Evolutionary conservation across 495 filamentous ascomycete species (phyloP).

Genomic region (Darksidea phi): DNA sequence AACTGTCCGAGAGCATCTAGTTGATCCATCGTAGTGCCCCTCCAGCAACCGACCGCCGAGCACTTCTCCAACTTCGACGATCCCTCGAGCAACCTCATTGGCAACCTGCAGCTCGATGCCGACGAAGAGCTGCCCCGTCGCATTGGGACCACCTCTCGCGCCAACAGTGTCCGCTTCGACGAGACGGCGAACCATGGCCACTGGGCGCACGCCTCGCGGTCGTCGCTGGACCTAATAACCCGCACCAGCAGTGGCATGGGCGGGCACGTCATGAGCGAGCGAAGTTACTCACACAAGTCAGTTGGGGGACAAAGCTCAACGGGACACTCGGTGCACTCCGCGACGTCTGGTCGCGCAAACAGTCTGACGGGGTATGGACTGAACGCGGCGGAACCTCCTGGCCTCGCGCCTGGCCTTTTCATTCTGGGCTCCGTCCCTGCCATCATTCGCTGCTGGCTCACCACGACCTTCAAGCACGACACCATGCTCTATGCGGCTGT

Average conservation of each 20-base stretch:
- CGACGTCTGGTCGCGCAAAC: constrained; percentile 71
- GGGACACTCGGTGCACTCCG: constrained; percentile 68
- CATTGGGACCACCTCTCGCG: constrained; percentile 72
- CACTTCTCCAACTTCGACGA: constrained; percentile 84
- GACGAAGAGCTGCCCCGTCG: constrained; percentile 84
- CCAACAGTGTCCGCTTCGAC: constrained; percentile 98
- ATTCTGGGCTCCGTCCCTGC: constrained; percentile 82
- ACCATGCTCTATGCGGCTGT: constrained; percentile 86
- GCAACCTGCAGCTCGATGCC: constrained; percentile 73
- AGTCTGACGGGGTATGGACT: constrained; percentile 72
- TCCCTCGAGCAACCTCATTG: constrained; percentile 66
- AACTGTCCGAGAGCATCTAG: neutral
- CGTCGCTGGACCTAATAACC: constrained; percentile 76
- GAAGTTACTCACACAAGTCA: constrained; percentile 89
- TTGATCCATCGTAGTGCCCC: constrained; percentile 56
- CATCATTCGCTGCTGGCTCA: constrained; percentile 95
- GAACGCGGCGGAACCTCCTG: constrained; percentile 62
- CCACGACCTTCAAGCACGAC: constrained; percentile 78
- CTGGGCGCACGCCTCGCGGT: constrained; percentile 77
- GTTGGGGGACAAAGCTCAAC: constrained; percentile 94
- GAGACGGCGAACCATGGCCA: constrained; percentile 91
- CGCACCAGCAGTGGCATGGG: constrained; percentile 79
- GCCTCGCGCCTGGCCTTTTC: constrained; percentile 78
- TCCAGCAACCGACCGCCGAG: constrained; percentile 71
- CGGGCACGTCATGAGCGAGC: constrained; percentile 80